Evolutionary conservation across 2,329 filamentous ascomycete species (phyloP).

Genomic region (Talaromyces sp.): DNA sequence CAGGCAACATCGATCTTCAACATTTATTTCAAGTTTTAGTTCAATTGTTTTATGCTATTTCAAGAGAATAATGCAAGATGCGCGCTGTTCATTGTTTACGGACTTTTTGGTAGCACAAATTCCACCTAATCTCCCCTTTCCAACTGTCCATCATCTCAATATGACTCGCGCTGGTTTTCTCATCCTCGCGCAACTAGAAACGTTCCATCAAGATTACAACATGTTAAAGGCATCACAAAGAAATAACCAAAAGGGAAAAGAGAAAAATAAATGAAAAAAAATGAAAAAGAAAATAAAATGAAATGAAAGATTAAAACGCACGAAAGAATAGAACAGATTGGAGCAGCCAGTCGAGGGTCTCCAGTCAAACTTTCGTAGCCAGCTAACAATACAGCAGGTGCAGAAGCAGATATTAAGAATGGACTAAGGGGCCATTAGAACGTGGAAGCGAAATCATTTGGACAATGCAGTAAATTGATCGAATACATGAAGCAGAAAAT

Average conservation of each 20-base stretch:
- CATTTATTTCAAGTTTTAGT: too few species aligned
- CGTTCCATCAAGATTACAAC: neutral
- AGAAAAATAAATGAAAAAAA: conserved; percentile 14
- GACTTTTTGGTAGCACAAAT: neutral
- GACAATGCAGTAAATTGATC: conserved; percentile 18
- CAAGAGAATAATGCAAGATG: neutral
- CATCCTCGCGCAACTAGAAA: neutral
- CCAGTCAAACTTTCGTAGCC: conserved; percentile 26
- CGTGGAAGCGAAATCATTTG: conserved; percentile 16
- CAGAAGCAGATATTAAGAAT: conserved; percentile 17
- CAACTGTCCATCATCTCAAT: neutral
- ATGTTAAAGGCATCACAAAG: conserved; percentile 21
- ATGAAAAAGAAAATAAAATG: conserved; percentile 15
- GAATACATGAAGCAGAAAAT: conserved; percentile 21
- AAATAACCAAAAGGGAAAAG: conserved; percentile 13
- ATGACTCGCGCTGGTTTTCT: neutral
- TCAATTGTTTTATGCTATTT: too few species aligned
- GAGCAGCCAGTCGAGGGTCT: conserved; percentile 18
- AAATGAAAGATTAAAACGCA: conserved; percentile 16
- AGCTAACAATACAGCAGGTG: conserved; percentile 36
- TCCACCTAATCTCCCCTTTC: neutral
- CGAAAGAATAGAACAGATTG: conserved; percentile 16
- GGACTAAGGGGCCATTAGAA: conserved; percentile 11
- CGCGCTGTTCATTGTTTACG: neutral
- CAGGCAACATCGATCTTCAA: neutral